phyloP scores from a whole-genome alignment of 1,284 basidiomycete genomes.

The Cryptococcus maquisensis region DNA sequence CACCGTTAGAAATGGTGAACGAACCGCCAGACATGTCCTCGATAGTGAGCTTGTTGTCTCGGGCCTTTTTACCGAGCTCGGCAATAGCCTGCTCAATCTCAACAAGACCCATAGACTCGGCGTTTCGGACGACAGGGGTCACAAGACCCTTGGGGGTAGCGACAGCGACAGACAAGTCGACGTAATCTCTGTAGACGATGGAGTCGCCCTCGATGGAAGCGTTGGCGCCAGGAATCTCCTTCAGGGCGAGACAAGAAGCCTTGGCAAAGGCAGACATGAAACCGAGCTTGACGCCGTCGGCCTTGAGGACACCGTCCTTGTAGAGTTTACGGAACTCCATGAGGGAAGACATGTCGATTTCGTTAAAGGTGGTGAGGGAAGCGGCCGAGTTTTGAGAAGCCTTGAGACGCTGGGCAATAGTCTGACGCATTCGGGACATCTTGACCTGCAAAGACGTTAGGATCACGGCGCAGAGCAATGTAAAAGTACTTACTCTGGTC shows the following conservation, averaged over 20 bases:
- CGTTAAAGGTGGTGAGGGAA: conserved; percentile 97
- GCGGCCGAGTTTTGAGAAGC: conserved; percentile 97
- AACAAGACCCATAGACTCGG: conserved; percentile 78
- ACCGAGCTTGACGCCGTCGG: conserved; percentile 92
- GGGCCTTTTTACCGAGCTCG: conserved; percentile 86
- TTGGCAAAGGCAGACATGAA: conserved; percentile 98
- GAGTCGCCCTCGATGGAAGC: conserved; percentile 89
- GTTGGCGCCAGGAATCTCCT: conserved; percentile 92
- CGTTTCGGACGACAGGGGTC: conserved; percentile 91
- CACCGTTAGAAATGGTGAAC: conserved; percentile 99
- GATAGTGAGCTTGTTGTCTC: conserved; percentile 88
- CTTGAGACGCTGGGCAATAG: conserved; percentile 96
- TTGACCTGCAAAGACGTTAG: conserved; percentile 62
- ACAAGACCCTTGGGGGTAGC: conserved; percentile 97
- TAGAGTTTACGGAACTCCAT: conserved; percentile 92
- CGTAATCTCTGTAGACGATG: conserved; percentile 93
- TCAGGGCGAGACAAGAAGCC: conserved; percentile 77
- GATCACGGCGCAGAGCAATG: not conserved
- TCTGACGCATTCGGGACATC: conserved; percentile 95
- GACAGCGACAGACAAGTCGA: conserved; percentile 91
- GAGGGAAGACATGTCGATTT: conserved; percentile 96
- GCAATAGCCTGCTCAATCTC: conserved; percentile 92
- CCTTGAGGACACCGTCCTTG: conserved; percentile 90
- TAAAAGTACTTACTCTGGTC: conserved; percentile 62
- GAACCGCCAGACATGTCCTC: conserved; percentile 97